Evolutionary conservation across 768 basidiomycete genomes (phyloP).

Genomic region (Lentinula guzmanii): DNA sequence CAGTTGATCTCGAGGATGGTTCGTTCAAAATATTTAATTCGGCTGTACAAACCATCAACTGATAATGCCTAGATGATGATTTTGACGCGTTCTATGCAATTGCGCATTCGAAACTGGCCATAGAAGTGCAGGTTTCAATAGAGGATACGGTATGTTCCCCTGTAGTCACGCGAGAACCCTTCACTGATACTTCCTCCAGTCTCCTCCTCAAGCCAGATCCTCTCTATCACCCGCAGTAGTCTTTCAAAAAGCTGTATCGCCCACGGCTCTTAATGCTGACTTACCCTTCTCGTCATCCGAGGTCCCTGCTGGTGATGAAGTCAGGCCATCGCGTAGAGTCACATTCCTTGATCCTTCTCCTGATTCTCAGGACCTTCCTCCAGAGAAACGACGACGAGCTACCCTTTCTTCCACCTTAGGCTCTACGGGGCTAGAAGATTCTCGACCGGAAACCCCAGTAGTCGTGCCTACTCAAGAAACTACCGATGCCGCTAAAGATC

Average conservation of each 20-base stretch:
- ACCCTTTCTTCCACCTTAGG: background rate
- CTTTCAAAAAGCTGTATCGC: background rate
- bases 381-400: background rate
- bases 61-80: conserved; percentile 54
- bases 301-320: background rate
- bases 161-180: background rate
- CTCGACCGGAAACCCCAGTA: background rate
- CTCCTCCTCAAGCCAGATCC: background rate
- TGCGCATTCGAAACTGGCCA: conserved; percentile 26
- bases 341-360: background rate
- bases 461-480: background rate
- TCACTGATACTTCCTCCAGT: background rate
- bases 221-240: background rate
- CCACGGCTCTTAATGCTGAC: background rate
- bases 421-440: background rate
- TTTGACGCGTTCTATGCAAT: conserved; percentile 64
- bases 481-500: background rate
- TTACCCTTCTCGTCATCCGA: background rate
- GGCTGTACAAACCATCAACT: conserved; percentile 1
- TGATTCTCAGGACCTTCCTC: background rate
- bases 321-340: background rate
- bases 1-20: conserved; percentile 78
- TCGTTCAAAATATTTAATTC: background rate
- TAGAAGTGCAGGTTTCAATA: conserved; percentile 30
- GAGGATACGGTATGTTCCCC: conserved; percentile 14